Evolutionary conservation across 331 rosid species (phyloP), one percentile per base, ranked within the genome.

Genomic region (Dryas integrifolia): DNA sequence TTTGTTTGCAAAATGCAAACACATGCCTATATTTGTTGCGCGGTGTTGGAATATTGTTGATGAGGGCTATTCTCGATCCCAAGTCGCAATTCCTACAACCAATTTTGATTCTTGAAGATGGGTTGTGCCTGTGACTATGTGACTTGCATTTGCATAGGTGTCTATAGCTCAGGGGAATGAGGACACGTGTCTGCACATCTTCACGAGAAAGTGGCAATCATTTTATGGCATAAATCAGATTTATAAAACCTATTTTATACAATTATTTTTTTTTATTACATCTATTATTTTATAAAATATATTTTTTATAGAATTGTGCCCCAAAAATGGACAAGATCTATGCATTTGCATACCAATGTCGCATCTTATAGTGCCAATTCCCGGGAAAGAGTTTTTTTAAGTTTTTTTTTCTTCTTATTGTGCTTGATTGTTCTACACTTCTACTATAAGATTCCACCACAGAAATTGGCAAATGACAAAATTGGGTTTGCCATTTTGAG

Each of bases 141-240:
- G 77, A 72, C 57, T 18, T 15, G 56, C 14, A 47, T 24, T 58
- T 74, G 79, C 76, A 3, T 35, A 80, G 24, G 84, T 80, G 80
- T 75, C 80, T 70, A 43, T 48, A 4, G 26, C 0, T 3, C 55
- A 65, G 35, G 9, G 52, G 21, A 26, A 15, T 49, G 15, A 3
- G 30, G 72, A 35, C 83, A 79, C 67, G 67, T 70, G 83, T 79
- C 65, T 35, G 6, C 49, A 38, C 14, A 60, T 0, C 12, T 18
- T 53, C 71, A 50, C 56, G 72, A 58, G 79, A 75, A 75, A 51
- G 84, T 75, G 74, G 57, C 77, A 48, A 48, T 8, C 45, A 13
- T 62, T 60, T 57, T 48, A 65, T 45, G 72, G 53, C 41, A 18
- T 3, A 30, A 30, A 30, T 30, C 35, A 30, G 35, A 30, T 30